Evolutionary conservation across 2,329 filamentous ascomycete genomes (phyloP), one percentile per base, ranked within the genome.

Genomic region (Aureobasidium sp.): DNA sequence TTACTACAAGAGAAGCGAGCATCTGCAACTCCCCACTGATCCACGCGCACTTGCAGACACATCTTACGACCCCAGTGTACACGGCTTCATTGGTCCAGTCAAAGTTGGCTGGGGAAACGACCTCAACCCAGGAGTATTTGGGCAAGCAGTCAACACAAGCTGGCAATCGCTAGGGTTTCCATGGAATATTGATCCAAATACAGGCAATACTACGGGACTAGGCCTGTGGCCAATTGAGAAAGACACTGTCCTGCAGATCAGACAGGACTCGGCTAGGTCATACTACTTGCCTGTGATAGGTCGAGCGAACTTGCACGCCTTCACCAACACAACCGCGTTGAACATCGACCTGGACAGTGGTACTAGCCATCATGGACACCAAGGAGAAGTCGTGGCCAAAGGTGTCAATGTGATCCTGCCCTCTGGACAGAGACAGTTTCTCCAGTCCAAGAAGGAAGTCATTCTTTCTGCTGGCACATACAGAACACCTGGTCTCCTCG

Each of bases 391-490:
- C 29, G 10, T 50, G 29, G 60, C 60, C 15, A 71, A 52, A 26
- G 72, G 70, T 6, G 69, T 67, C 2, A 78, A 79, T 8, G 80
- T 79, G 15, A 74, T 71, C 13, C 79, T 82, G 66, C 72, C 66
- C 9, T 68, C 73, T 32, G 68, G 71, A 6, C 77, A 71, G 8
- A 68, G 71, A 4, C 69, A 74, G 55, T 67, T 68, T 5, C 70
- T 76, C 3, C 75, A 65, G 10, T 74, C 68, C 65, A 69, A 66
- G 27, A 70, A 70, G 57, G 85, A 87, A 66, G 77, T 87, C 12
- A 78, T 88, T 41, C 70, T 88, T 2, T 80, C 80, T 5, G 84
- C 83, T 0, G 86, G 86, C 0, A 80, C 77, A 32, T 74, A 82
- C 44, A 79, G 80, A 68, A 84, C 81, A 10, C 85, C 80, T 5